Base-by-base conservation (phyloP, 2,329 filamentous ascomycete species). In the Lachnellula hyalina region DNA sequence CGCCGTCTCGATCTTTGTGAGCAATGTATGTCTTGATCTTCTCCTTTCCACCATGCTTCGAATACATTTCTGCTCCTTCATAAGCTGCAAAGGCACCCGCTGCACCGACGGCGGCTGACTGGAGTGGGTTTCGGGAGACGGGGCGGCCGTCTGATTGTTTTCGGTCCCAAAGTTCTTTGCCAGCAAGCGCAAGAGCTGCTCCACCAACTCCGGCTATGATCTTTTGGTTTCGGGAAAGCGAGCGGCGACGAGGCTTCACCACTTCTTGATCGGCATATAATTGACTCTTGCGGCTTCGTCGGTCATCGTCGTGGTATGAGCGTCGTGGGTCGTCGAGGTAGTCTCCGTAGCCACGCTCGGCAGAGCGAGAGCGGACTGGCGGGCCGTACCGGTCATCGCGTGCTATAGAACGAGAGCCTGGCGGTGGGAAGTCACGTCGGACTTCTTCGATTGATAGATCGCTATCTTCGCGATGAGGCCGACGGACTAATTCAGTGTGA, bases 361-460 rank as follows among this genome's bases (percentile, higher is more conserved):
- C 80, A 6, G 86, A 89, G 64, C 84, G 80, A 63, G 85, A 77
- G 55, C 86, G 81, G 62, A 79, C 66, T 81, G 80, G 53, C 71
- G 66, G 53, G 58, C 63, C 67, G 61, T 68, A 70, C 57, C 66
- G 64, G 56, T 68, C 63, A 48, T 65, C 62, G 58, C 65, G 61
- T 54, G 57, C 59, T 54, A 64, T 55, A 41, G 60, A 56, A 34
- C 64, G 58, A 51, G 58, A 56, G 9, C 55, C 59, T 14, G 66
- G 84, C 6, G 90, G 89, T 34, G 89, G 89, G 66, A 95, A 96
- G 63, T 95, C 89, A 62, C 90, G 85, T 61, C 84, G 83, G 57
- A 95, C 84, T 73, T 95, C 89, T 73, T 96, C 92, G 67, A 95
- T 73, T 2, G 85, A 85, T 25, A 86, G 74, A 46, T 86, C 85